Evolutionary conservation across 306 rosid genomes (phyloP), one percentile per base, ranked within the genome.

Genomic region (Astragalus membranaceus): DNA sequence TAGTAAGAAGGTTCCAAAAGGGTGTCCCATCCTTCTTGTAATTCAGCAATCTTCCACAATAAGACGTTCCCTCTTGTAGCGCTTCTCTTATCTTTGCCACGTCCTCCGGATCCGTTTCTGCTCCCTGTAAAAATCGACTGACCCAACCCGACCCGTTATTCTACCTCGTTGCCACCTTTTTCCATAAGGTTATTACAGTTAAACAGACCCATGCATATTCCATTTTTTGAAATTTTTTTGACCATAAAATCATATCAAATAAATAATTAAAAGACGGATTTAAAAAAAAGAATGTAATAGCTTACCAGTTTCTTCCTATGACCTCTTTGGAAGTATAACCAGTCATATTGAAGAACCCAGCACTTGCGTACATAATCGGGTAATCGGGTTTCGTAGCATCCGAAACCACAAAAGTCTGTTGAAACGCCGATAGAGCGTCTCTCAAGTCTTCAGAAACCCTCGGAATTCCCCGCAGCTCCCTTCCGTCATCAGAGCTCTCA

Each of bases 1-100:
- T 78, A 20, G 98, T 94, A 42, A 94, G 97, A 50, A 94, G 84
- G 77, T 94, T 94, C 98, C 98, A 94, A 76, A 87, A 94, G 0
- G 96, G 94, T 1, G 95, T 90, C 51, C 98, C 98, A 58, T 94
- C 98, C 41, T 94, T 94, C 95, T 94, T 94, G 83, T 94, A 94
- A 84, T 94, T 94, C 39, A 94, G 70, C 39, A 94, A 78, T 73
- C 98, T 85, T 61, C 98, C 97, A 59, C 98, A 94, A 23, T 88
- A 94, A 48, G 81, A 80, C 1, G 67, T 57, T 36, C 96, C 91
- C 0, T 6, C 46, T 60, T 69, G 75, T 69, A 94, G 51, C 0
- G 85, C 73, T 41, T 85, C 96, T 71, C 98, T 84, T 39, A 94
- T 87, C 89, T 90, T 91, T 15, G 91, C 90, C 82, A 90, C 92